Conservation (phyloP, 768 basidiomycete genomes). For the Cystobasidium onofrii region DNA sequence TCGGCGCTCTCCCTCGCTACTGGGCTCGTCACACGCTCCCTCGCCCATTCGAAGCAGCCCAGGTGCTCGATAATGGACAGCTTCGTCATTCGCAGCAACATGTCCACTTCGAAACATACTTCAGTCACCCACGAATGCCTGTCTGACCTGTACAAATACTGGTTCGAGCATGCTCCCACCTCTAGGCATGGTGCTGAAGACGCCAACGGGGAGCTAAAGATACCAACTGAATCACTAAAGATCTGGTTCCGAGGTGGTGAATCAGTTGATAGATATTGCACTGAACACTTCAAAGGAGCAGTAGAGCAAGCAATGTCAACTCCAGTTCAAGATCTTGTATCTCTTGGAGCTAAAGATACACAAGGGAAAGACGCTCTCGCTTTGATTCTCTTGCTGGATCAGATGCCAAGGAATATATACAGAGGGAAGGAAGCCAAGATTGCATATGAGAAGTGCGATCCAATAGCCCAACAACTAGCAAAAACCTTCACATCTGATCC, state of each 20-base stretch:
- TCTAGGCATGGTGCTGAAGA: background rate
- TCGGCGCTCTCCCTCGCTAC: background rate
- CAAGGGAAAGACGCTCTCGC: conserved; percentile 16
- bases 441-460: conserved; percentile 13
- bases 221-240: conserved; percentile 3
- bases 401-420: conserved; percentile 32
- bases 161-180: background rate
- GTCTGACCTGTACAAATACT: background rate
- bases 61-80: background rate
- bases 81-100: background rate
- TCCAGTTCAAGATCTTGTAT: background rate
- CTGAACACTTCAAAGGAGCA: background rate
- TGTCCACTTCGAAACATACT: background rate
- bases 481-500: background rate
- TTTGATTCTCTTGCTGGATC: conserved; percentile 25
- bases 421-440: conserved; percentile 33
- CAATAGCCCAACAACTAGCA: background rate
- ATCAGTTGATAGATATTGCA: conserved; percentile 17
- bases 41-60: background rate
- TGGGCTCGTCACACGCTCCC: background rate
- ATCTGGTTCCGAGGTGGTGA: conserved; percentile 24
- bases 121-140: background rate
- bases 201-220: background rate
- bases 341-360: background rate
- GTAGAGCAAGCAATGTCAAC: conserved; percentile 7